Base-by-base conservation (phyloP, 768 basidiomycete species). In the Hydnum rufescens region DNA sequence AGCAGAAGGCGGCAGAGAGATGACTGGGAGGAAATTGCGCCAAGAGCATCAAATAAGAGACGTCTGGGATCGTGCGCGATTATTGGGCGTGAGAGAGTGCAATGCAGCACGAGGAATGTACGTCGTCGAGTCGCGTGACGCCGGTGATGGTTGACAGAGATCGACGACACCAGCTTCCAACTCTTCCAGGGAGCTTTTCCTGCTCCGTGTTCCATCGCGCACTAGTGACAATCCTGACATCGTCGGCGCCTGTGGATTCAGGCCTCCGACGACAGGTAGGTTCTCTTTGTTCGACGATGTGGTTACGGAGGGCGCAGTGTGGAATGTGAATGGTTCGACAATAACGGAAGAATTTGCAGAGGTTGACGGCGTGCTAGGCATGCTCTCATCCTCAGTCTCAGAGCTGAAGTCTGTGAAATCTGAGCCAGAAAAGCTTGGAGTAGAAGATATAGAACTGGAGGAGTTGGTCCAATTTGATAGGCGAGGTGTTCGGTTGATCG, bases 401-500 rank as follows among this genome's bases (percentile, higher is more conserved):
- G 44, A 47, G 25, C 44, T 47, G 26, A 47, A 47, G 25, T 47
- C 44, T 8, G 44, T 47, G 1, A 47, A 47, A 28, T 47, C 44
- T 13, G 44, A 47, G 44, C 44, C 44, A 47, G 44, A 47, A 25
- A 47, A 47, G 44, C 44, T 47, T 16, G 44, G 44, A 8, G 44
- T 47, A 26, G 44, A 47, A 13, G 44, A 47, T 25, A 16, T 16
- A 8, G 44, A 13, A 25, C 44, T 47, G 13, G 44, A 47, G 44
- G 25, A 13, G 25, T 25, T 47, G 44, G 44, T 8, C 44, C 44
- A 47, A 16, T 13, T 26, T 25, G 13, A 25, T 8, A 28, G 13
- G 26, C 44, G 44, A 16, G 44, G 44, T 26, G 13, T 47, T 16
- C 25, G 8, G 44, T 28, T 47, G 13, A 26, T 25, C 16, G 44